These are phyloP conservation scores for Alternaria viburni DNA, from an alignment of 2,329 filamentous ascomycete species.

Conservation along the genomic window DNA sequence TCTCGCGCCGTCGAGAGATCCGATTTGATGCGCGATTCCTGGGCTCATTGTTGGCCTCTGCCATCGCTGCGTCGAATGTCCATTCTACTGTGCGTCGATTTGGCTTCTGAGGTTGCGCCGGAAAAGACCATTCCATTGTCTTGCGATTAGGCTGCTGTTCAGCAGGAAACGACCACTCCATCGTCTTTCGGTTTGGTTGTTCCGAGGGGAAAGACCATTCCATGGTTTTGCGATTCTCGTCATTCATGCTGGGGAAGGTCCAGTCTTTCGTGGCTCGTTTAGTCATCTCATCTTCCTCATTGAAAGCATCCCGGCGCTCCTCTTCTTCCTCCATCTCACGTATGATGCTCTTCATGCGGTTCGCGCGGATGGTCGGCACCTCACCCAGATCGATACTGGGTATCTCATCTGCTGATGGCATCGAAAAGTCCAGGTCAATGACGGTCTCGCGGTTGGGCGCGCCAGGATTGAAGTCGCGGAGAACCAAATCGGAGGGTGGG, in stretches of 20 bases:
- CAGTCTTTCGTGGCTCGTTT: conserved; percentile 59
- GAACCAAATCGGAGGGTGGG: conserved; percentile 63
- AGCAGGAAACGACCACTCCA: conserved; percentile 56
- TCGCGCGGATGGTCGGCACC: conserved; percentile 64
- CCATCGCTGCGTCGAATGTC: conserved; percentile 56
- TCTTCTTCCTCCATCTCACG: conserved; percentile 52
- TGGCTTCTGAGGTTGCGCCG: conserved; percentile 36
- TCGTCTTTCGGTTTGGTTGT: conserved; percentile 50
- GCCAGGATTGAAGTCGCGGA: conserved; percentile 52
- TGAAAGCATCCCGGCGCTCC: conserved; percentile 41
- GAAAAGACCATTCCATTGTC: conserved; percentile 63
- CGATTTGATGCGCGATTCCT: conserved; percentile 39
- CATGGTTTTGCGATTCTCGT: conserved; percentile 55
- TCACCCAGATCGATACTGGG: conserved; percentile 55
- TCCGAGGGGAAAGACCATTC: conserved; percentile 61
- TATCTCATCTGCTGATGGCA: conserved; percentile 39
- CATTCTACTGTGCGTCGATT: conserved; percentile 56
- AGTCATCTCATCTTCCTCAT: conserved; percentile 32
- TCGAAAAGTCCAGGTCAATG: conserved; percentile 65
- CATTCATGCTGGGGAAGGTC: conserved; percentile 58
- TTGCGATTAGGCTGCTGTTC: conserved; percentile 44
- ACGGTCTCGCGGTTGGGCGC: conserved; percentile 57
- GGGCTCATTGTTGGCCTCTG: conserved; percentile 44
- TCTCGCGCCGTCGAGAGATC: conserved; percentile 42
- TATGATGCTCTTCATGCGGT: conserved; percentile 57